Conservation (phyloP, 228 moss, liverwort and hornwort genomes). For the Sphagnum magellanicum region DNA sequence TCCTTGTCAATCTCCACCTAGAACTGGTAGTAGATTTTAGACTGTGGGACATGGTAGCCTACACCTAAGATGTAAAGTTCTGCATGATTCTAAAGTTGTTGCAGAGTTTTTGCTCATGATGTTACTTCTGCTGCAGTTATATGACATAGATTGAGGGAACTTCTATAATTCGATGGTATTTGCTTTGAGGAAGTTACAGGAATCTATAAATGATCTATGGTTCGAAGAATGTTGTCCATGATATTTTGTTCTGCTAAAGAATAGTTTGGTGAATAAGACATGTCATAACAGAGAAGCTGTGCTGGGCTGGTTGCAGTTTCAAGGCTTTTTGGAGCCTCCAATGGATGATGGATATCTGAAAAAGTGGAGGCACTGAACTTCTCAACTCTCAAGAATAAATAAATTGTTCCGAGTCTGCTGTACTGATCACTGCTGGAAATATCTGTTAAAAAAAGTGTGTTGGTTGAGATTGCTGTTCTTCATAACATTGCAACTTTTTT, state of each 20-base stretch:
- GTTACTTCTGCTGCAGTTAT: not conserved
- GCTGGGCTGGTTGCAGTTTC: slow-evolving; percentile 50
- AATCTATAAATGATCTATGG: too few species aligned
- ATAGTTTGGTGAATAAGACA: not conserved
- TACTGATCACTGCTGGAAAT: too few species aligned
- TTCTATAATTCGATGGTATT: not conserved
- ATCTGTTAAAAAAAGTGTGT: too few species aligned
- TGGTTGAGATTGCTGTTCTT: too few species aligned
- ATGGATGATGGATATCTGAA: slow-evolving; percentile 87
- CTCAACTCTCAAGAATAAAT: not conserved
- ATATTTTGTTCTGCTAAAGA: not conserved
- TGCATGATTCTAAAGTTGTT: not conserved
- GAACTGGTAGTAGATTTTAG: not conserved
- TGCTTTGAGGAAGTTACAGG: too few species aligned
- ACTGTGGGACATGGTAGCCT: not conserved
- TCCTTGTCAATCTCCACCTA: not conserved
- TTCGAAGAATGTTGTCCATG: not conserved
- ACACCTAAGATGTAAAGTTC: not conserved
- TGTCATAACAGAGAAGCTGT: not conserved
- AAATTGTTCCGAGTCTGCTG: too few species aligned
- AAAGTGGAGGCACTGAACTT: slow-evolving; percentile 73
- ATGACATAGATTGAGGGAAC: not conserved
- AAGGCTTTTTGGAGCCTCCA: slow-evolving; percentile 91
- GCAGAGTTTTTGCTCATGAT: not conserved
- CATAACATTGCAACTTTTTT: too few species aligned